Percentiles rank a stretch among this genome's conserved stretches.
phyloP scores from a whole-genome alignment of 2,329 filamentous ascomycete species.

The Botrytis galanthina region DNA sequence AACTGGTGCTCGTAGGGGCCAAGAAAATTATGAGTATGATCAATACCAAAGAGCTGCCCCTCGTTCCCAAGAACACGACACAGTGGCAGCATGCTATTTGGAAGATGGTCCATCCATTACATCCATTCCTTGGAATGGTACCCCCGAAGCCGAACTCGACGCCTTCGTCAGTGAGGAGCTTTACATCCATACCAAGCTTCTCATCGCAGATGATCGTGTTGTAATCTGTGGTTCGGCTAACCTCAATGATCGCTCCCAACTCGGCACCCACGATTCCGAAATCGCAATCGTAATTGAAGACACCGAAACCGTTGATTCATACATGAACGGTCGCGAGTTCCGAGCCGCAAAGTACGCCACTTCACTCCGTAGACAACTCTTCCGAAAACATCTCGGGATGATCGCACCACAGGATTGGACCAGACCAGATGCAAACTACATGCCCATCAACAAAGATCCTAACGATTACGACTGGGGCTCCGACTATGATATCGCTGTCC shows the following conservation, averaged over 20 bases:
- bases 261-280: slow-evolving; percentile 82
- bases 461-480: slow-evolving; percentile 76
- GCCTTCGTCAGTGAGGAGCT: slow-evolving; percentile 63
- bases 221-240: slow-evolving; percentile 75
- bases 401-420: slow-evolving; percentile 72
- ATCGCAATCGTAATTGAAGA: slow-evolving; percentile 90
- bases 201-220: slow-evolving; percentile 78
- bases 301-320: slow-evolving; percentile 63
- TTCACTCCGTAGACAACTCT: slow-evolving; percentile 79
- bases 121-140: slow-evolving; percentile 53
- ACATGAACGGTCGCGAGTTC: slow-evolving; percentile 72
- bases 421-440: slow-evolving; percentile 68
- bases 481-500: slow-evolving; percentile 64
- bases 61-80: slow-evolving; percentile 64
- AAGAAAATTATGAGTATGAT: slow-evolving; percentile 40
- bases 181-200: slow-evolving; percentile 65
- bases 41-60: slow-evolving; percentile 70
- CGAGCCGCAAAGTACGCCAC: slow-evolving; percentile 73
- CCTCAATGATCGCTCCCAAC: slow-evolving; percentile 66
- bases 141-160: slow-evolving; percentile 54
- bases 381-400: slow-evolving; percentile 87
- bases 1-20: slow-evolving; percentile 39
- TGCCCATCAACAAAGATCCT: slow-evolving; percentile 65
- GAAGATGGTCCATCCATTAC: slow-evolving; percentile 68
- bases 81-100: slow-evolving; percentile 81